Evolutionary conservation across 1,139 yeast genomes (phyloP), one percentile per base, ranked within the genome.

Genomic region (Zygotorulaspora mrakii): DNA sequence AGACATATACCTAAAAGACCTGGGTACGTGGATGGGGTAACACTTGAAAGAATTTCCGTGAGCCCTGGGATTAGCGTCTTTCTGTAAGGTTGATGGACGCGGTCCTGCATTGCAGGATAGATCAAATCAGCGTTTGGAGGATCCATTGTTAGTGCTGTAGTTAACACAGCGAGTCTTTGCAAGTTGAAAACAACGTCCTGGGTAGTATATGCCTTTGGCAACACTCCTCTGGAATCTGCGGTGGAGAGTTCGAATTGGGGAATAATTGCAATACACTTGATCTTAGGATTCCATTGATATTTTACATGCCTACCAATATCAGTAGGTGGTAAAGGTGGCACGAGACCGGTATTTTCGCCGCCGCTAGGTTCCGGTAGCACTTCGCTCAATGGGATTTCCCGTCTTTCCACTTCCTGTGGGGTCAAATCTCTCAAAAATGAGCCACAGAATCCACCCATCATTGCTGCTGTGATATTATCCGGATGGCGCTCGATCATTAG

Each of bases 401-500:
- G 82, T 39, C 84, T 75, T 41, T 73, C 79, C 46, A 76, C 71
- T 49, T 89, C 96, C 33, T 76, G 74, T 3, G 79, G 78, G 23
- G 78, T 69, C 47, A 91, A 69, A 50, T 86, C 95, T 55, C 94
- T 77, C 59, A 91, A 73, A 65, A 85, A 91, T 1, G 96, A 86
- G 25, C 98, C 98, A 27, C 89, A 95, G 64, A 91, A 91, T 3
- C 98, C 97, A 43, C 98, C 98, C 78, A 89, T 82, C 96, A 91
- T 87, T 32, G 98, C 96, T 24, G 98, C 98, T 16, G 96, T 89
- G 57, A 91, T 89, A 64, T 91, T 91, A 65, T 91, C 98, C 23
- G 98, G 98, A 58, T 91, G 98, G 61, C 97, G 79, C 68, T 91
- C 98, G 54, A 91, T 89, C 89, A 91, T 85, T 53, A 91, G 73